A percentile compares a stretch with the other conserved stretches of the same genome.
phyloP scores from a whole-genome alignment of 805 yeast genomes.

The Candida dendrica region DNA sequence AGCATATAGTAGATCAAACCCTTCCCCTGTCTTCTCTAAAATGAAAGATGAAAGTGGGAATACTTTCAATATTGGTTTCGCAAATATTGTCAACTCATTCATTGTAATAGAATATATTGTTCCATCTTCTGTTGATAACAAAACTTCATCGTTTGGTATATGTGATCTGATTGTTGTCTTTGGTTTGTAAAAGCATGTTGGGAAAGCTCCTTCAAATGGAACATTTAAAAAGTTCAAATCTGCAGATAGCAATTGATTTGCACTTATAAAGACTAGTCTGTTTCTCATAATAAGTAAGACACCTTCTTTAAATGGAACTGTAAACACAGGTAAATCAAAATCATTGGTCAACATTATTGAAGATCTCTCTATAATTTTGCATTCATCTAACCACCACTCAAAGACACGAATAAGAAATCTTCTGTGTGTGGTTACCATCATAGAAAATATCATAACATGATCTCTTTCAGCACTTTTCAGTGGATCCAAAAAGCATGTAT shows the following conservation, averaged over 20 bases:
- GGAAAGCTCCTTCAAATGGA: slow-evolving; percentile 25
- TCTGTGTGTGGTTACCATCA: slow-evolving; percentile 30
- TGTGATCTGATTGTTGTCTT: slow-evolving; percentile 13
- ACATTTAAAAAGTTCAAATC: slow-evolving; percentile 27
- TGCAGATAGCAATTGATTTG: slow-evolving; percentile 42
- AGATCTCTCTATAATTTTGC: slow-evolving; percentile 25
- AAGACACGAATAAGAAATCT: slow-evolving; percentile 31
- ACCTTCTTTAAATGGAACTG: slow-evolving; percentile 31
- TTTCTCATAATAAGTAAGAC: slow-evolving; percentile 32
- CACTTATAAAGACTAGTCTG: slow-evolving; percentile 27
- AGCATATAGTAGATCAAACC: slow-evolving; percentile 24
- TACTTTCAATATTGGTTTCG: slow-evolving; percentile 27
- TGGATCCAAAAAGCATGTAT: slow-evolving; percentile 36
- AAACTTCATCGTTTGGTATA: slow-evolving; percentile 10
- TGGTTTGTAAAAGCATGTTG: slow-evolving; percentile 31
- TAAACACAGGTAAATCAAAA: slow-evolving; percentile 35
- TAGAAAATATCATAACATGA: slow-evolving; percentile 27
- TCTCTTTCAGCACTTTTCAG: slow-evolving; percentile 14
- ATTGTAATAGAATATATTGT: slow-evolving; percentile 17
- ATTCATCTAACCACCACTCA: slow-evolving; percentile 34
- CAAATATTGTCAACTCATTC: slow-evolving; percentile 11
- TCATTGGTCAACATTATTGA: slow-evolving; percentile 32
- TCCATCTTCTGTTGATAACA: slow-evolving; percentile 21
- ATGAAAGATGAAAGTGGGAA: slow-evolving; percentile 25
- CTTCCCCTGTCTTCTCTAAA: slow-evolving; percentile 10